These are phyloP conservation scores for Clavariopsis aquatica DNA, from an alignment of 495 filamentous ascomycete species.

Conservation along the genomic window DNA sequence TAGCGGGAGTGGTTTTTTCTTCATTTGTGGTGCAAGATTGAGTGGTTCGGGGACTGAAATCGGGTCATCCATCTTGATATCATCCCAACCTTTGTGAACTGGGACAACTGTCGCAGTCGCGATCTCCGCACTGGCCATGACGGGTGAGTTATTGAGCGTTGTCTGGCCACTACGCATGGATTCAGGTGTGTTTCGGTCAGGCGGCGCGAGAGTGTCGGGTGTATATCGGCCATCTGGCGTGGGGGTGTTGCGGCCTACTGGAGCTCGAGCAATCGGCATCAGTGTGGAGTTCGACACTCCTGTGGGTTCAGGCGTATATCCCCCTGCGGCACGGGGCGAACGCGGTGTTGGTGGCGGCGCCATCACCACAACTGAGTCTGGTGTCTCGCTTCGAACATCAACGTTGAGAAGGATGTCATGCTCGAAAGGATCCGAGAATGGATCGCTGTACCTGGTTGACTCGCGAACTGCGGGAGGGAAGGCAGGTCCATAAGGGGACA, in stretches of 20 bases:
- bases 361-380: slow-evolving; percentile 22
- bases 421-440: slow-evolving; percentile 20
- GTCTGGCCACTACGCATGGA: not conserved
- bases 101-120: slow-evolving; percentile 3
- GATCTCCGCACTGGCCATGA: not conserved
- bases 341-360: slow-evolving; percentile 25
- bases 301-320: slow-evolving; percentile 4
- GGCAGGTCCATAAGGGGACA: slow-evolving; percentile 26
- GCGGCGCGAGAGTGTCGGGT: slow-evolving; percentile 7
- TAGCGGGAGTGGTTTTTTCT: slow-evolving; percentile 7
- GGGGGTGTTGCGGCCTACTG: not conserved
- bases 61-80: slow-evolving; percentile 19
- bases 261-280: not conserved
- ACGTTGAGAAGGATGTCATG: slow-evolving; percentile 29
- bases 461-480: slow-evolving; percentile 1
- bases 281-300: not conserved
- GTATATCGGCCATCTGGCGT: not conserved
- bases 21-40: not conserved
- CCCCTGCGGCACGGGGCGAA: slow-evolving; percentile 1
- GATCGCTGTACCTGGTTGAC: slow-evolving; percentile 12
- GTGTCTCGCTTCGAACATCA: slow-evolving; percentile 23
- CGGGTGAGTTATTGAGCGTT: not conserved
- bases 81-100: slow-evolving; percentile 32
- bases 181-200: not conserved
- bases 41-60: slow-evolving; percentile 1